A percentile compares a stretch with the other conserved stretches of the same genome.
phyloP scores from a whole-genome alignment of 202 grass and related monocot genomes.

The Musa balbisiana region DNA sequence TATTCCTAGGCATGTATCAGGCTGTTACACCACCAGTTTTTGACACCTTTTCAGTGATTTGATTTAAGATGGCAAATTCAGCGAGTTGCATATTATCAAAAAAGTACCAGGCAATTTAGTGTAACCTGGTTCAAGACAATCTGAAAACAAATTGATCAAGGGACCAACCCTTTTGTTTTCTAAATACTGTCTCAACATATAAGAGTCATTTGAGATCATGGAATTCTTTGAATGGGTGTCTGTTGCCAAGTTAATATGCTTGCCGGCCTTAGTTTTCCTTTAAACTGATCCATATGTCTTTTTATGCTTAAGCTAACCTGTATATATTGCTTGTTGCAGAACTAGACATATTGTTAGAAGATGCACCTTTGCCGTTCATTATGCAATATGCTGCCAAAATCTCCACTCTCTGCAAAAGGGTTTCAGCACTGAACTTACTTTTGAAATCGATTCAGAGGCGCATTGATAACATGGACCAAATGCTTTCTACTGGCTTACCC shows the following conservation, averaged over 20 bases:
- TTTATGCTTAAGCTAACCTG: background rate
- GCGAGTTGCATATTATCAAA: no score
- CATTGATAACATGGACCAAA: slow-evolving; percentile 72
- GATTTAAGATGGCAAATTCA: no score
- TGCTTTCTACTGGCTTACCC: slow-evolving; percentile 53
- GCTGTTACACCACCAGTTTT: background rate
- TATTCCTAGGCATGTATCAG: background rate
- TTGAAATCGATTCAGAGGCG: slow-evolving; percentile 77
- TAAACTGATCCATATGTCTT: background rate
- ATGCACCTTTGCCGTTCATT: slow-evolving; percentile 52
- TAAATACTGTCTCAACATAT: background rate
- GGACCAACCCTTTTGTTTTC: background rate
- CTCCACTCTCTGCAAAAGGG: slow-evolving; percentile 63
- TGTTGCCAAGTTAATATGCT: no score
- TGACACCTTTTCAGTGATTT: no score
- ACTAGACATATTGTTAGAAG: slow-evolving; percentile 78
- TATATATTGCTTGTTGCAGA: slow-evolving; percentile 37
- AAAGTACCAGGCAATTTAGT: no score
- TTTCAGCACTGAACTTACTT: slow-evolving; percentile 72
- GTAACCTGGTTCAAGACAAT: background rate
- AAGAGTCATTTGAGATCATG: background rate
- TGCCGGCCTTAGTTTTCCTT: no score
- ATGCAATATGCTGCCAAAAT: slow-evolving; percentile 81
- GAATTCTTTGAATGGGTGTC: background rate
- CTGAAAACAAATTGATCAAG: background rate